Base-by-base conservation (phyloP, 768 basidiomycete species). In the Macrocybe gigantea region DNA sequence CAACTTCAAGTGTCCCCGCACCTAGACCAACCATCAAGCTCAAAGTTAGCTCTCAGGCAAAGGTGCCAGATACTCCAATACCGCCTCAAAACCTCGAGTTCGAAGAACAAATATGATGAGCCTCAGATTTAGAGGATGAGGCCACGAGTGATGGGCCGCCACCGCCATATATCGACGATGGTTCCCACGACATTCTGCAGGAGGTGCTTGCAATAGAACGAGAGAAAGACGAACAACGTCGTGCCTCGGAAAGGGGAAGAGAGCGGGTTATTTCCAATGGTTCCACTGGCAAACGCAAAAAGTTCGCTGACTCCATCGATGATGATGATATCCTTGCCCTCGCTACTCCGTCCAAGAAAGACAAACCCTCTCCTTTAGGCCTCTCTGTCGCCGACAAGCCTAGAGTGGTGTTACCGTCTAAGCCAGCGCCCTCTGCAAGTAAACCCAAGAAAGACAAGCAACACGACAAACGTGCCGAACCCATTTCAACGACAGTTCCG, bases 151-250 rank as follows among this genome's bases (percentile, higher is more conserved):
- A 88, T 52, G 79, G 74, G 12, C 78, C 80, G 2, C 78, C 84
- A 1, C 80, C 82, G 2, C 76, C 83, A 3, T 85, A 85, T 58
- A 75, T 83, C 38, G 86, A 89, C 54, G 87, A 89, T 63, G 87
- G 85, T n/a, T 85, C 83, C 30, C 81, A 86, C 54, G 88, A 91
- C 56, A 72, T 91, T 36, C 67, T 88, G 2, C 85, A 88, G 60
- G 88, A 90, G 60, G 86, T 91, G 13, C 75, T 89, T 46, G 88
- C 88, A 6, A 85, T 89, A 36, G 88, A 90, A 60, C 71, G 77
- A 46, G 79, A 83, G 63, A 78, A 82, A 61, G 71, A 73, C 45
- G 78, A 82, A 56, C 73, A 74, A 50, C 75, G 75, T 30, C 71
- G 72, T 29, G 73, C 77, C 33, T 67, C 58, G n/a, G 77, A 70